Evolutionary conservation across 108 stramenopile species (phyloP).

Genomic region (Pseudonitzschia multiseries): DNA sequence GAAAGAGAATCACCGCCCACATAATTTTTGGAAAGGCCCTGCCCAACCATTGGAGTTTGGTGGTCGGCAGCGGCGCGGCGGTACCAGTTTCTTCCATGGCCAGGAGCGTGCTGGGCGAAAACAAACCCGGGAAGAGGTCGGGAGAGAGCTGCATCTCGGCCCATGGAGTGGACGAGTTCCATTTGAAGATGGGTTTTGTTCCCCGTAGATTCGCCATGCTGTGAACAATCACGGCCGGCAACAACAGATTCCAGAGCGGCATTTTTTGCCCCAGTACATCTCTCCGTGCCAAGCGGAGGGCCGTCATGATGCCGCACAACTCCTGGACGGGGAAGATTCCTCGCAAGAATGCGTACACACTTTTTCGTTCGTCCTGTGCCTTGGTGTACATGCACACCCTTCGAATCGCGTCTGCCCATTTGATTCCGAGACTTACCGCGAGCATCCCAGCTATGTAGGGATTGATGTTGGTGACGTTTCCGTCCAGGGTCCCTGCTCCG

Average conservation of each 20-base stretch:
- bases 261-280: conserved; percentile 80
- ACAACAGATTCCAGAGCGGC: conserved; percentile 69
- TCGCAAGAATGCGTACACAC: conserved; percentile 79
- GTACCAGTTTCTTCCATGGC: conserved; percentile 3
- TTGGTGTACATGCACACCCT: conserved; percentile 90
- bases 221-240: conserved; percentile 84
- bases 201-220: conserved; percentile 92
- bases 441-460: conserved; percentile 80
- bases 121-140: conserved; percentile 21
- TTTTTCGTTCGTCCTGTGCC: conserved; percentile 52
- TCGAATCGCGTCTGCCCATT: conserved; percentile 71
- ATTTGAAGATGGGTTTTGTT: conserved; percentile 93
- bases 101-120: neutral
- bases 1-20: conserved; percentile 74
- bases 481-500: conserved; percentile 16
- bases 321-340: conserved; percentile 94
- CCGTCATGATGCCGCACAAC: conserved; percentile 92
- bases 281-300: conserved; percentile 81
- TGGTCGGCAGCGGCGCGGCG: conserved; percentile 7
- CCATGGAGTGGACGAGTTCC: conserved; percentile 92
- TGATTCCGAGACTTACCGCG: conserved; percentile 76
- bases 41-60: conserved; percentile 47
- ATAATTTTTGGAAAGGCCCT: conserved; percentile 78
- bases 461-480: conserved; percentile 74
- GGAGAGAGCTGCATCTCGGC: conserved; percentile 91